Evolutionary conservation across 805 yeast species (phyloP).

Genomic region (Wickerhamiella occidentalis): DNA sequence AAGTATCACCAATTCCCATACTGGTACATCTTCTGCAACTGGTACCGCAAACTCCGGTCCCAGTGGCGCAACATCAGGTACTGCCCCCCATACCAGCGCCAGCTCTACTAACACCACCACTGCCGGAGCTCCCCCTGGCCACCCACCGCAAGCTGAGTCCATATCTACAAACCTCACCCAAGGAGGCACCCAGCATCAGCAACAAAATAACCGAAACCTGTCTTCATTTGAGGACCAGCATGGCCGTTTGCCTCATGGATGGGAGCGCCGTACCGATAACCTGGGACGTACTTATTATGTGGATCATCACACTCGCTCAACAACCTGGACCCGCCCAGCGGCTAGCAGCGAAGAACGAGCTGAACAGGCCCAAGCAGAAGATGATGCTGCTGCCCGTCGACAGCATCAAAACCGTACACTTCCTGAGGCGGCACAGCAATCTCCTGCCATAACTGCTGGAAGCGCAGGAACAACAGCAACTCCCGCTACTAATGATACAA

Average conservation of each 20-base stretch:
- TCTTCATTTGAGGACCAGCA: slow-evolving; percentile 94
- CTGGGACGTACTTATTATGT: slow-evolving; percentile 96
- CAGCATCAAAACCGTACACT: slow-evolving; percentile 84
- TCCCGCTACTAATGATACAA: slow-evolving; percentile 14
- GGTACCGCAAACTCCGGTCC: not conserved
- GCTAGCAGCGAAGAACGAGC: slow-evolving; percentile 63
- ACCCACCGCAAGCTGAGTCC: not conserved
- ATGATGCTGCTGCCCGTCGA: slow-evolving; percentile 77
- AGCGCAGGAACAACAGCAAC: slow-evolving; percentile 7
- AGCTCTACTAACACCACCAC: not conserved
- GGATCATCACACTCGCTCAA: slow-evolving; percentile 93
- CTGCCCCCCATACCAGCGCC: not conserved
- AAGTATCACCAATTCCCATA: not conserved
- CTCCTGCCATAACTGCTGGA: not conserved
- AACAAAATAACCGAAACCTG: slow-evolving; percentile 41
- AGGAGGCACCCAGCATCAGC: slow-evolving; percentile 20
- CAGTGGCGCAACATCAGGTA: not conserved
- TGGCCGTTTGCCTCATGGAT: slow-evolving; percentile 94
- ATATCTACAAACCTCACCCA: not conserved
- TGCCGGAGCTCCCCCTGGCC: slow-evolving; percentile 13
- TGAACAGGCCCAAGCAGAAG: slow-evolving; percentile 41
- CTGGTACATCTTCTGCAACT: not conserved
- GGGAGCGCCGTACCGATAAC: slow-evolving; percentile 97
- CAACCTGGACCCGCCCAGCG: slow-evolving; percentile 98
- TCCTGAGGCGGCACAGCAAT: slow-evolving; percentile 41